phyloP scores from a whole-genome alignment of 1,284 basidiomycete species.

The Wolfiporia cocos region DNA sequence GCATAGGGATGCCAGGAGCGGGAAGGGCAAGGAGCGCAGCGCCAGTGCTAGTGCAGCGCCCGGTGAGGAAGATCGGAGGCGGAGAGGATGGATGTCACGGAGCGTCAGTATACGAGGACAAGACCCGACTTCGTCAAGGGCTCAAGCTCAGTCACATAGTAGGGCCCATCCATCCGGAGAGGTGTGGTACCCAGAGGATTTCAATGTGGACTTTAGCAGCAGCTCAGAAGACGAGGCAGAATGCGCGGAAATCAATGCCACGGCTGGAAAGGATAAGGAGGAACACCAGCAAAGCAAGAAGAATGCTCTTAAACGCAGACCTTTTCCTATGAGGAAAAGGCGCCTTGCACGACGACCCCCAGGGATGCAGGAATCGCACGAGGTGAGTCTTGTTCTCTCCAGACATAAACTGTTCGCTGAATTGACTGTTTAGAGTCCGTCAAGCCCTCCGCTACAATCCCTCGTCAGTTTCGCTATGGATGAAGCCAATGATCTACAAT shows the following conservation, averaged over 20 bases:
- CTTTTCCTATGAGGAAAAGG: conserved; percentile 8
- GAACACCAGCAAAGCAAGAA: not conserved
- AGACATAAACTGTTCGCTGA: no score
- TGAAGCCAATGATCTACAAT: not conserved
- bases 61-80: not conserved
- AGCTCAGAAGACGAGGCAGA: conserved; percentile 8
- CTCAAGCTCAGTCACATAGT: no score
- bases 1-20: not conserved
- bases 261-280: not conserved
- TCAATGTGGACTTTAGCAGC: conserved; percentile 13
- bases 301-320: not conserved
- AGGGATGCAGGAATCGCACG: no score
- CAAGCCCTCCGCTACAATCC: no score
- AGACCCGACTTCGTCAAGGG: no score
- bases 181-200: conserved; percentile 7
- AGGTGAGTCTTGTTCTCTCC: no score
- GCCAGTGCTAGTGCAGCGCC: not conserved
- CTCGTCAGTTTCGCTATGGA: no score
- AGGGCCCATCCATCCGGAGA: no score
- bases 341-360: not conserved
- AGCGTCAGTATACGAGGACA: not conserved
- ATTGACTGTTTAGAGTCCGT: no score
- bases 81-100: not conserved
- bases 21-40: not conserved
- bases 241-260: not conserved